Evolutionary conservation across 1,139 yeast species (phyloP).

Genomic region (Suhomyces choctaworum): DNA sequence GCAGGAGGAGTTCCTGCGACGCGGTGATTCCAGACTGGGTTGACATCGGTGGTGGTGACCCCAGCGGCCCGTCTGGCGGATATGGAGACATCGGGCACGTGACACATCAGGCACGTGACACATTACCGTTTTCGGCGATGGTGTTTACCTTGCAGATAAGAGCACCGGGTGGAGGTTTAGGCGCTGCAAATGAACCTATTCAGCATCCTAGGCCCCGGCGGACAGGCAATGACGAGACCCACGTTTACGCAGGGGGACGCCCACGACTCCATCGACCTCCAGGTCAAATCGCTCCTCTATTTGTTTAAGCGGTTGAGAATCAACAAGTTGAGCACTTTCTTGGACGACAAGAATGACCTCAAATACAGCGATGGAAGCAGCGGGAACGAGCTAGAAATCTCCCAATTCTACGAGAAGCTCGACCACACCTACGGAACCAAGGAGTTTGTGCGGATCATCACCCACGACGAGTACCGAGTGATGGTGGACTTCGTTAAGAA

Average conservation of each 20-base stretch:
- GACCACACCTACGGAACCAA: conserved; percentile 54
- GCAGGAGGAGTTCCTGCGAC: conserved; percentile 40
- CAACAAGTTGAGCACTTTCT: conserved; percentile 43
- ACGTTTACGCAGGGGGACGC: conserved; percentile 45
- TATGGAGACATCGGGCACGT: no score
- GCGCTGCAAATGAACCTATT: conserved; percentile 7
- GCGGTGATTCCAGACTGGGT: conserved; percentile 71
- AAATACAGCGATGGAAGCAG: conserved; percentile 17
- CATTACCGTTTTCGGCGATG: no score
- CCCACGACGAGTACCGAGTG: conserved; percentile 59
- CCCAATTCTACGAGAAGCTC: conserved; percentile 30
- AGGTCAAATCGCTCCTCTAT: conserved; percentile 56
- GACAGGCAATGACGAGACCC: conserved; percentile 35
- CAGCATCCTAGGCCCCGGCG: conserved; percentile 6
- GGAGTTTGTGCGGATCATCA: conserved; percentile 42
- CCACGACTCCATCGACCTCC: conserved; percentile 60
- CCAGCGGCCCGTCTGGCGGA: no score
- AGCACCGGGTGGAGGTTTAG: neutral
- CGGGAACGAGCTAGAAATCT: neutral
- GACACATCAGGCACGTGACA: neutral
- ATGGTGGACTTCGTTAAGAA: conserved; percentile 65
- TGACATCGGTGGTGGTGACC: conserved; percentile 45
- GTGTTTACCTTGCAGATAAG: conserved; percentile 11
- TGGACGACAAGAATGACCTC: conserved; percentile 23
- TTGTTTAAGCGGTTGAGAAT: conserved; percentile 55